Evolutionary conservation across 2,329 filamentous ascomycete species (phyloP).

Genomic region (Blastomyces gilchristii): DNA sequence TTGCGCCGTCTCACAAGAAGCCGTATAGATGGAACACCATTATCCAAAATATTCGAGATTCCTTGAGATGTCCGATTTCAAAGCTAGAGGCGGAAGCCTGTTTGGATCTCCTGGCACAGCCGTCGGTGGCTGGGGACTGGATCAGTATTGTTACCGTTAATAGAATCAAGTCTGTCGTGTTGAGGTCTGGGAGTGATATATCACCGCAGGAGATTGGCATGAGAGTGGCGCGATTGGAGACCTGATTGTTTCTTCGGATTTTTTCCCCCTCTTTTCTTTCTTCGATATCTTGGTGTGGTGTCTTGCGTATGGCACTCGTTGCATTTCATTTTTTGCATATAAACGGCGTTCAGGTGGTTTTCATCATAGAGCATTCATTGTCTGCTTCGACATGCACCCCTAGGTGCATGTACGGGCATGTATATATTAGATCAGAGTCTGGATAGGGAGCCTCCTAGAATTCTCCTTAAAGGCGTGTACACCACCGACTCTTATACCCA

Average conservation of each 20-base stretch:
- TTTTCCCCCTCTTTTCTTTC: not conserved
- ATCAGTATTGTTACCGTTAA: constrained; percentile 39
- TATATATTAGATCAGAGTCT: not conserved
- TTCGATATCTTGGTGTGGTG: not conserved
- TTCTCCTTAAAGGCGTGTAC: not conserved
- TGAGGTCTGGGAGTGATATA: constrained; percentile 33
- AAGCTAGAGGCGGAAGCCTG: constrained; percentile 39
- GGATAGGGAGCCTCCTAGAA: not conserved
- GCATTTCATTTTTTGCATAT: constrained; percentile 4
- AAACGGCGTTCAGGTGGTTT: not conserved
- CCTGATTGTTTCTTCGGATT: constrained; percentile 1
- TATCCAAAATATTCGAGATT: constrained; percentile 57
- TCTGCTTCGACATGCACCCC: not conserved
- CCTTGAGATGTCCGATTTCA: constrained; percentile 44
- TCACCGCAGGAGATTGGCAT: constrained; percentile 28
- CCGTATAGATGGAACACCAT: constrained; percentile 57
- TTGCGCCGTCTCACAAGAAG: constrained; percentile 43
- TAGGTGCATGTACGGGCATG: not conserved
- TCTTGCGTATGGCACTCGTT: not conserved
- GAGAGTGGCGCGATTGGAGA: constrained; percentile 19
- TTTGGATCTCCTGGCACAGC: constrained; percentile 38
- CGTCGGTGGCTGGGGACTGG: constrained; percentile 42
- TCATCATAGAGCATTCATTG: not conserved
- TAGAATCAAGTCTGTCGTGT: constrained; percentile 37
- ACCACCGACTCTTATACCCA: too few relatives aligned